Evolutionary conservation across 495 filamentous ascomycete genomes (phyloP).

Genomic region (Trichoderma orchidacearum): DNA sequence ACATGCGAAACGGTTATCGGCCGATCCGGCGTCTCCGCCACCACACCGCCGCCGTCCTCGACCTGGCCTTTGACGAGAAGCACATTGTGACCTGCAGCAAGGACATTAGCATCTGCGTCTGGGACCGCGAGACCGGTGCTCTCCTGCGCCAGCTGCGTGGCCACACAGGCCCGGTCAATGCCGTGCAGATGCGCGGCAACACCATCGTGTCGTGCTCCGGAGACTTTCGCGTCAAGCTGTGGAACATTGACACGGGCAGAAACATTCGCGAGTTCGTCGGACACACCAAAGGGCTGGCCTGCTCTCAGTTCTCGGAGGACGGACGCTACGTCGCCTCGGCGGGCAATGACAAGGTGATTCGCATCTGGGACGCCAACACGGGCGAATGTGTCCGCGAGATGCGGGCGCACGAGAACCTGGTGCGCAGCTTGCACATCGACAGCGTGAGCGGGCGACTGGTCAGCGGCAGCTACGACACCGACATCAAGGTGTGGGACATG

Average conservation of each 20-base stretch:
- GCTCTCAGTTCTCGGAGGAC: conserved; percentile 90
- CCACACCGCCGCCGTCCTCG: conserved; percentile 79
- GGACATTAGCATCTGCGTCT: conserved; percentile 81
- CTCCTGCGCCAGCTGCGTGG: conserved; percentile 65
- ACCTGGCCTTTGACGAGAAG: conserved; percentile 80
- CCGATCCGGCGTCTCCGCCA: conserved; percentile 61
- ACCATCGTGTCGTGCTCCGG: conserved; percentile 84
- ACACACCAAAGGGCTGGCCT: conserved; percentile 82
- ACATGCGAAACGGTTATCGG: conserved; percentile 58
- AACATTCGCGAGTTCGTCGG: conserved; percentile 79
- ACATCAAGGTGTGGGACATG: conserved; percentile 46
- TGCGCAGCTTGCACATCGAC: conserved; percentile 82
- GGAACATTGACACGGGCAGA: conserved; percentile 77
- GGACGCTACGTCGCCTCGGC: conserved; percentile 78
- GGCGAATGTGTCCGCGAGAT: conserved; percentile 69
- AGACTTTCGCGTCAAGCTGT: conserved; percentile 83
- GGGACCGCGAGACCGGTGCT: conserved; percentile 68
- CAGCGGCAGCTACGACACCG: conserved; percentile 84
- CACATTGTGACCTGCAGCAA: conserved; percentile 96
- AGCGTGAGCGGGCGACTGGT: conserved; percentile 68
- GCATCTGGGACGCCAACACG: conserved; percentile 85
- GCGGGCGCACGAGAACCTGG: conserved; percentile 64
- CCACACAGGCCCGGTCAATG: conserved; percentile 86
- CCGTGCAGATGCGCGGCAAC: conserved; percentile 84
- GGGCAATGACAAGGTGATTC: conserved; percentile 86